Evolutionary conservation across 148 eudicot species (phyloP).

Genomic region (Mesembryanthemum crystallinum): DNA sequence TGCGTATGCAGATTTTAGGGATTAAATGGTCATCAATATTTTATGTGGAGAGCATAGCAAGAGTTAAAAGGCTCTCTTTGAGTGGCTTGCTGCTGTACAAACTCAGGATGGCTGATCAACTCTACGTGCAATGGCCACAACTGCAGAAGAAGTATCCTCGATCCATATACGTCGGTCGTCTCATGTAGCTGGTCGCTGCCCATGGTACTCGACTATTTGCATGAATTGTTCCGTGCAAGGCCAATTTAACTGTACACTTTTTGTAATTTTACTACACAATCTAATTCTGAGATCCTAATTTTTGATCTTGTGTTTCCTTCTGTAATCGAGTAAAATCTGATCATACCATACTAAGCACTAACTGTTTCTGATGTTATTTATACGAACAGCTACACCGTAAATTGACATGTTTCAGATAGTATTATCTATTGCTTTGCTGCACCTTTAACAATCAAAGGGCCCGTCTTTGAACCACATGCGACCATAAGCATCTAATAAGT

Average conservation of each 20-base stretch:
- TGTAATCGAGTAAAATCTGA: no score
- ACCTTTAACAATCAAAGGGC: no score
- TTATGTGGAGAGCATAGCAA: slow-evolving; percentile 89
- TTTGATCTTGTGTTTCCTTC: background rate
- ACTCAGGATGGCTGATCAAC: slow-evolving; percentile 70
- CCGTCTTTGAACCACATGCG: no score
- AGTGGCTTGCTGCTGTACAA: slow-evolving; percentile 86
- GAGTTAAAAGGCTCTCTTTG: slow-evolving; percentile 75
- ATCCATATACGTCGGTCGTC: slow-evolving; percentile 76
- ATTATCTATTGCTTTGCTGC: no score
- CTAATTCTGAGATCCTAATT: background rate
- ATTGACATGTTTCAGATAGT: no score
- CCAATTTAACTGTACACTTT: background rate
- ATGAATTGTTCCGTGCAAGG: background rate
- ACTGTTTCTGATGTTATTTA: no score
- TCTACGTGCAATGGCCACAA: slow-evolving; percentile 95
- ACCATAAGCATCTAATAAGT: no score
- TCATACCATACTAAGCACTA: no score
- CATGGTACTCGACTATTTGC: background rate
- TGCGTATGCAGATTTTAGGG: slow-evolving; percentile 56
- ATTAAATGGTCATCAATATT: slow-evolving; percentile 81
- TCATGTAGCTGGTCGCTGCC: slow-evolving; percentile 49
- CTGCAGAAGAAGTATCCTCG: slow-evolving; percentile 66
- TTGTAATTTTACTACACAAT: slow-evolving; percentile 1
- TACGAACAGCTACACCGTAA: no score